These are phyloP conservation scores for Cystobasidium tubakii DNA, from an alignment of 768 basidiomycete genomes.

Conservation along the genomic window DNA sequence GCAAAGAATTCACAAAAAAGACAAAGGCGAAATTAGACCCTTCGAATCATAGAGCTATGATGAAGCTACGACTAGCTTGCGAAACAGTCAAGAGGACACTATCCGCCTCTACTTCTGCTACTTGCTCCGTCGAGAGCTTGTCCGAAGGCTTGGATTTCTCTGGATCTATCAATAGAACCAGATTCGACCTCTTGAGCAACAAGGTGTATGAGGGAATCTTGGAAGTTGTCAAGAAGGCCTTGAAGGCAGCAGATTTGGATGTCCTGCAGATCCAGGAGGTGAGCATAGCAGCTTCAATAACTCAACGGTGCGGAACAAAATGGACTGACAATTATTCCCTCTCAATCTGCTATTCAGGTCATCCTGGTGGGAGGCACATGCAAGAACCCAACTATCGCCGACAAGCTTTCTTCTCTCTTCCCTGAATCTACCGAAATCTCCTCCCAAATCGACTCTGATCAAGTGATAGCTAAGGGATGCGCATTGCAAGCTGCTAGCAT, in stretches of 20 bases:
- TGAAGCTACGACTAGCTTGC: conserved; percentile 85
- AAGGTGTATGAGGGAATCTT: conserved; percentile 46
- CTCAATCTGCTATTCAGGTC: conserved; percentile 42
- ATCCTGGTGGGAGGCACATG: conserved; percentile 52
- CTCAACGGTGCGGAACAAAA: not conserved
- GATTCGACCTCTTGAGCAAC: conserved; percentile 52
- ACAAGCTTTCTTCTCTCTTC: conserved; percentile 49
- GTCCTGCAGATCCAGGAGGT: conserved; percentile 52
- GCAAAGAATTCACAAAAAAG: conserved; percentile 95
- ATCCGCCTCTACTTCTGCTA: conserved; percentile 75
- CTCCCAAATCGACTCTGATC: conserved; percentile 50
- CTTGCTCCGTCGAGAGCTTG: conserved; percentile 85
- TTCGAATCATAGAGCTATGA: conserved; percentile 74
- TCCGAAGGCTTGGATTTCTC: conserved; percentile 91
- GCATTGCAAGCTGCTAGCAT: conserved; percentile 51
- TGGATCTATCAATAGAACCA: conserved; percentile 56
- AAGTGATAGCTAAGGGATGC: conserved; percentile 53
- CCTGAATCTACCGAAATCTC: conserved; percentile 50
- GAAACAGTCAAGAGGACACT: conserved; percentile 93
- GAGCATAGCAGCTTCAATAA: conserved; percentile 25
- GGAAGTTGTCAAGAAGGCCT: conserved; percentile 48
- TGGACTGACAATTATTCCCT: not conserved
- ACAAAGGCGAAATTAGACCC: conserved; percentile 66
- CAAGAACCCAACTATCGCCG: conserved; percentile 51
- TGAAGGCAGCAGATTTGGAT: conserved; percentile 49